Evolutionary conservation across 306 rosid genomes (phyloP), one percentile per base, ranked within the genome.

Genomic region (Trifolium dubium): DNA sequence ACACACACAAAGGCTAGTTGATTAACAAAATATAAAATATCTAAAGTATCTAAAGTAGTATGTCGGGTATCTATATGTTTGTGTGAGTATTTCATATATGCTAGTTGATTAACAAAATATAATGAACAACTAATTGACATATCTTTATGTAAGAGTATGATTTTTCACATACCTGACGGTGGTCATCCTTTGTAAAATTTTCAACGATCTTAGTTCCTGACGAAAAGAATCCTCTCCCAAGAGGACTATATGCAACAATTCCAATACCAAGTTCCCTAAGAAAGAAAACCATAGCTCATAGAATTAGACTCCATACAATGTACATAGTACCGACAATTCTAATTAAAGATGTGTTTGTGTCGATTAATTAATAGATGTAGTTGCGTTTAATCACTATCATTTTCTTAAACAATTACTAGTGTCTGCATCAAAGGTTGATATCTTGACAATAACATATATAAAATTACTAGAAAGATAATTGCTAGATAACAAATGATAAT

Each of bases 221-320:
- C 2, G 92, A 81, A 28, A 89, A 65, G 82, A 90, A 90, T 2
- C 96, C 96, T 66, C 84, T 67, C 17, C 96, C 92, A 8, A 90
- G 83, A 77, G 90, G 92, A 76, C 96, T 86, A 72, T 88, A 87
- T 5, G 90, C 85, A 60, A 90, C 90, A 58, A 90, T 87, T 44
- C 92, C 96, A 47, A 86, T 87, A 50, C 90, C 90, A 2, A 90
- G 83, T 41, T 86, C 90, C 61, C 90, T 86, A 79, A 14, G 2
- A 80, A 18, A 17, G 8, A 40, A n/a, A n/a, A 39, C 71, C 50
- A 65, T 15, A 50, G 72, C 37, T 51, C n/a, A 51, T 2, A 2
- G 9, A 15, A 14, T n/a, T 29, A 37, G 2, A 65, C 8, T 0
- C 41, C 10, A 28, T 37, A 37, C 23, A 23, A 23, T 32, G 5